Evolutionary conservation across 2,329 filamentous ascomycete species (phyloP).

Genomic region (Hymenotorrendiella dingleyae): DNA sequence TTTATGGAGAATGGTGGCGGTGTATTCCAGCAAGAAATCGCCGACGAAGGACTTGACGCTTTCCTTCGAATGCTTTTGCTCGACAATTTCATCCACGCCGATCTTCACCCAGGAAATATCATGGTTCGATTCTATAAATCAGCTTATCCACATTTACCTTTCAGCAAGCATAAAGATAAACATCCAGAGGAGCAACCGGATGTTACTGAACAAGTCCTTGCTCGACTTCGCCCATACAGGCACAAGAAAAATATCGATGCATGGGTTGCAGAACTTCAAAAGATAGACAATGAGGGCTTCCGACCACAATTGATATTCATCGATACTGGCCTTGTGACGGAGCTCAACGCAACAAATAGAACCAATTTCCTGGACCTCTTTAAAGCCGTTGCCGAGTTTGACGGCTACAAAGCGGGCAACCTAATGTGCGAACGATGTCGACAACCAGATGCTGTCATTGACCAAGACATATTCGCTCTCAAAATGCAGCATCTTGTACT

Average conservation of each 20-base stretch:
- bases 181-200: conserved; percentile 52
- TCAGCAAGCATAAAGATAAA: conserved; percentile 33
- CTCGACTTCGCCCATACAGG: conserved; percentile 68
- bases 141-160: conserved; percentile 59
- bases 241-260: conserved; percentile 54
- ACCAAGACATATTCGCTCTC: conserved; percentile 84
- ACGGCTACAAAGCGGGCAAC: conserved; percentile 90
- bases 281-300: conserved; percentile 83
- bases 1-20: conserved; percentile 91
- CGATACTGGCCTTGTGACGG: conserved; percentile 90
- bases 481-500: conserved; percentile 97
- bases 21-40: conserved; percentile 88
- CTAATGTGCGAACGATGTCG: conserved; percentile 95
- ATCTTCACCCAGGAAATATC: conserved; percentile 95
- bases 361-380: conserved; percentile 93
- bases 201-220: conserved; percentile 81
- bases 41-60: conserved; percentile 88
- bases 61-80: conserved; percentile 95
- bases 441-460: conserved; percentile 83
- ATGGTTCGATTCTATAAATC: conserved; percentile 98
- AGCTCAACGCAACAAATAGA: conserved; percentile 81
- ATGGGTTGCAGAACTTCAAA: conserved; percentile 69
- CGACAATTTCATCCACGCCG: conserved; percentile 96
- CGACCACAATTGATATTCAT: conserved; percentile 95
- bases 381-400: conserved; percentile 91